Evolutionary conservation across 306 rosid genomes (phyloP), one percentile per base, ranked within the genome.

Genomic region (Inga oerstediana): DNA sequence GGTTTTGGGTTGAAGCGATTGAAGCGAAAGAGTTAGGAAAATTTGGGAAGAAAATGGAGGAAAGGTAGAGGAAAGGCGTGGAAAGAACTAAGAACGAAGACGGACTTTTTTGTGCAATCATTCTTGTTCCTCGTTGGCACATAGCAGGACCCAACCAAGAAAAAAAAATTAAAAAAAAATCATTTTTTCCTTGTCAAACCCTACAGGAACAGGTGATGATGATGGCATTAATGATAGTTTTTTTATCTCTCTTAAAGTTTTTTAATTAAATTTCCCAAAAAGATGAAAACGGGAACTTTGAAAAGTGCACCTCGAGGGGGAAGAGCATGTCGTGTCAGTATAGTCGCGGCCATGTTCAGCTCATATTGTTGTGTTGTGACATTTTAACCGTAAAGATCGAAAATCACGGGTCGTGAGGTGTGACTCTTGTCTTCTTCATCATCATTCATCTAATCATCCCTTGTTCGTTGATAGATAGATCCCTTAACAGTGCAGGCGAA

Each of bases 271-370:
- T 67, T 72, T 34, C 70, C 77, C 20, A 74, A 73, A 85, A 72
- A 11, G 41, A 75, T 65, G 43, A 84, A 84, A 77, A 19, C 11
- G 59, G 49, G 24, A 43, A 34, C 83, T 78, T 82, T 78, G 83
- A 82, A 82, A 85, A 82, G 30, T 71, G 83, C 70, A 74, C 59
- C 85, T 37, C 2, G 0, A 19, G 74, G 54, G 5, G 44, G 43
- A 14, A 2, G 13, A 7, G 86, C 78, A 27, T 82, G 84, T 85
- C 88, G 52, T 78, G 86, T 85, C 86, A 77, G 88, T 69, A 80
- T 65, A 72, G 77, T 77, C 24, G 37, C 56, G 22, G 16, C 79
- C 35, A 68, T 61, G 59, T 76, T 69, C 27, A 32, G 73, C 48
- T 61, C 35, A 24, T 30, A 30, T 16, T 65, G n/a, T 16, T 65